A percentile compares a stretch with the other conserved stretches of the same genome.
Conservation (phyloP, 352 stramenopile genomes). For the Lagenidium giganteum region DNA sequence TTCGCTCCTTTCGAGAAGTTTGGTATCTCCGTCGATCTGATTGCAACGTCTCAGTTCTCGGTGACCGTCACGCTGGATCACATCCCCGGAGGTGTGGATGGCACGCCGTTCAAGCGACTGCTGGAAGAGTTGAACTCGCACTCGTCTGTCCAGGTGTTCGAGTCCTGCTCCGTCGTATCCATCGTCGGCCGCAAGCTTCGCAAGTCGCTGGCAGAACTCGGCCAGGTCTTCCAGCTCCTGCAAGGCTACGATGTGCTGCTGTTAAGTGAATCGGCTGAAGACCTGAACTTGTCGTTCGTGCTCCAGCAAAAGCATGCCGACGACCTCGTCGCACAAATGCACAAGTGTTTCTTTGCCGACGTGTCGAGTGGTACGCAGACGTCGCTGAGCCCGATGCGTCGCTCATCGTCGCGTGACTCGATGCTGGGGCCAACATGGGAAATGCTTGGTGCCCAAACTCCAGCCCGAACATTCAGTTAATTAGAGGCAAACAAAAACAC, state of each 20-base stretch:
- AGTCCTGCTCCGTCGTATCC: constrained; percentile 81
- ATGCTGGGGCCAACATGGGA: constrained; percentile 71
- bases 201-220: constrained; percentile 76
- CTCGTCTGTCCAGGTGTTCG: constrained; percentile 72
- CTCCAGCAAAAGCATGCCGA: constrained; percentile 76
- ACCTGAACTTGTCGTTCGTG: constrained; percentile 89
- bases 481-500: no score
- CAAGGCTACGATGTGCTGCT: constrained; percentile 83
- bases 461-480: constrained; percentile 20
- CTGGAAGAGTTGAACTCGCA: constrained; percentile 61
- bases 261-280: constrained; percentile 82
- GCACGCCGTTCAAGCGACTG: constrained; percentile 61
- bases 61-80: constrained; percentile 86
- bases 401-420: constrained; percentile 61
- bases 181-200: constrained; percentile 79
- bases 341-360: constrained; percentile 60
- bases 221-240: constrained; percentile 80
- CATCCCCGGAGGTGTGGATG: constrained; percentile 72
- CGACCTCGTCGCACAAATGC: constrained; percentile 75
- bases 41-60: constrained; percentile 87
- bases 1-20: constrained; percentile 82
- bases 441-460: constrained; percentile 31
- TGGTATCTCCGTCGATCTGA: constrained; percentile 85
- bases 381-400: constrained; percentile 30
- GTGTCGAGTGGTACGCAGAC: background rate